Base-by-base conservation (phyloP, 1,284 basidiomycete species). In the Cutaneotrichosporon sp. region DNA sequence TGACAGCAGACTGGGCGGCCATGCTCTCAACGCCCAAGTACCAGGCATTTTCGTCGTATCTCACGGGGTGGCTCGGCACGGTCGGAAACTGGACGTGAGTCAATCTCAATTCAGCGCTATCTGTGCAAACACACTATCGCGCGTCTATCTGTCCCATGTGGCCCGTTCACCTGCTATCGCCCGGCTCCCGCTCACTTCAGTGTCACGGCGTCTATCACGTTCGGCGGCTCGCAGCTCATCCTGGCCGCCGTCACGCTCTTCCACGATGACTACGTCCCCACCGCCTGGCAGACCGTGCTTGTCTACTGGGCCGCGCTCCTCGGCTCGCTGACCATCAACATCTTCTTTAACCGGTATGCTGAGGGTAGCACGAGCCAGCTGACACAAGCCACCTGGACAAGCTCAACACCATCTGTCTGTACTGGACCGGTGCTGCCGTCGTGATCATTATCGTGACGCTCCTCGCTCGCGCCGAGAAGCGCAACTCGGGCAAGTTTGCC, bases 31-130 rank as follows among this genome's bases (percentile, higher is more conserved):
- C 75, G 11, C 78, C 74, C 3, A 77, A 76, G 50, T 83, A 81
- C 72, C 76, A 77, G 11, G 73, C 79, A 0, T 67, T 81, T 58
- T 67, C 80, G 11, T 77, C 73, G 31, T 83, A 81, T 69, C 72
- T 82, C 49, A 81, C 81, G 2, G 82, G 82, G 10, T 82, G 81
- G 81, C 69, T 83, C 11, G 79, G 78, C 18, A 69, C 81, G 1
- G 80, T 82, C 6, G 82, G 81, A 42, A 83, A 83, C 66, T 81
- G 81, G 78, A 81, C 80, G 74, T 78, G 51, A 66, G 76, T 64
- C 9, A n/a, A n/a, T n/a, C n/a, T n/a, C n/a, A n/a, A 14, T 29
- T 29, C 22, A 10, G 11, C n/a, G n/a, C 29, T 13, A 27, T 10
- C n/a, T 20, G 25, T n/a, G n/a, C 18, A 1, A 11, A 11, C 20